Base-by-base conservation (phyloP, 192 early-diverging fungal species). In the Coemansia asiatica region DNA sequence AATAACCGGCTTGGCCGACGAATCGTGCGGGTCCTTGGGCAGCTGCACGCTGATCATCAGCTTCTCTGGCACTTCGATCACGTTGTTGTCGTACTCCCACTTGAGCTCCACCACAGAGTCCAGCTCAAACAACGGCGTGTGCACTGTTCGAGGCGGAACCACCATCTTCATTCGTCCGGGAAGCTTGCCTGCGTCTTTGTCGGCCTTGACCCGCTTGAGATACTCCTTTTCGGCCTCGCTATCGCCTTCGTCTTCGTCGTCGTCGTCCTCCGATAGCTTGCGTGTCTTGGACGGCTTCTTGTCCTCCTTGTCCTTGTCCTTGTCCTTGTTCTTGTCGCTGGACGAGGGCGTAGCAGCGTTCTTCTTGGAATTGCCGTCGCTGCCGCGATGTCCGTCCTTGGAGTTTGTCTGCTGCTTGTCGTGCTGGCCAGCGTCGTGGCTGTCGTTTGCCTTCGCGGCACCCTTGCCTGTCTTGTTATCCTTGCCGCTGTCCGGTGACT, bases 71-170 rank as follows among this genome's bases (percentile, higher is more conserved):
- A 82, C 75, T 21, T 77, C 75, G 33, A 77, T 66, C 6, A 82
- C 75, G 31, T 82, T 82, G 63, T 76, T 74, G 57, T 82, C 80
- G 58, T 77, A 82, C 62, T 82, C 80, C 80, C 80, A 82, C 36
- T 68, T 56, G 62, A 82, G 62, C 62, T 76, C 75, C 23, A 82
- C 51, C 50, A 82, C 75, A 6, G 80, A 76, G 60, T 82, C 80
- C 49, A 82, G 69, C 61, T 82, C 80, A 33, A 82, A 82, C 38
- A 77, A 62, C 29, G 80, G 80, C 33, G 80, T 82, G 44, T 76
- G 80, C 33, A 82, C 75, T 0, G 80, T 77, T 0, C 75, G 74
- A 23, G 80, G 80, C 36, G 80, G 80, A 38, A 77, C 71, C 21
- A 77, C 46, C 80, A 82, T 82, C 60, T 76, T 82, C 71, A 82